Evolutionary conservation across 2,329 filamentous ascomycete genomes (phyloP), one percentile per base, ranked within the genome.

Genomic region (Talaromyces sp.): DNA sequence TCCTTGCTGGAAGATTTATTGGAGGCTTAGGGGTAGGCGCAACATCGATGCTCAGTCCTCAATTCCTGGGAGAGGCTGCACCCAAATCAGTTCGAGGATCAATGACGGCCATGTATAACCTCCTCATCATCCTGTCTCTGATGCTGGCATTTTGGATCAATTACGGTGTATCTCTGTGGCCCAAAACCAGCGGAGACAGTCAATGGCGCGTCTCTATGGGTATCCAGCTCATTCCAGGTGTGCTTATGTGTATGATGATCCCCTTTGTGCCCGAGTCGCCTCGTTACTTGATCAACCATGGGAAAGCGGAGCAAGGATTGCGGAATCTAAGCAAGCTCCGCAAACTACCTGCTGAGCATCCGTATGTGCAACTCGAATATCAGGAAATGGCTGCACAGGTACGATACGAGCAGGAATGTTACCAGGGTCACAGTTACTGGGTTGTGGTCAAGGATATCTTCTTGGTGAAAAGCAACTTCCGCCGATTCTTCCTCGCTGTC

Each of bases 21-120:
- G 72, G 73, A 1, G 77, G 76, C 7, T 68, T 79, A 24, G 72
- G 73, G 2, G 74, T 78, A 35, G 76, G 72, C 75, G 74, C 72
- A 7, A 76, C 70, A 3, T 78, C 74, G 16, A 78, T 79, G 73
- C 63, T 80, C 48, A 76, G 77, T 1, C 79, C 79, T 9, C 75
- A 79, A 33, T 81, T 77, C 63, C 71, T 81, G 0, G 75, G 31
- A 39, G 54, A 39, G 6, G 3, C 77, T 60, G 74, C 76, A 0
- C 79, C 78, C 3, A 79, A 78, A 60, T 76, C 75, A 8, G 72
- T 81, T 16, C 74, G 78, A 61, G 79, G 78, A 0, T 76, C 77
- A 2, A 72, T 80, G 43, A 79, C 78, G 1, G 77, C 78, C 5
- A 72, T 75, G 0, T 81, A 79, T 65, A 79, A 80, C 61, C 66